A percentile compares a stretch with the other conserved stretches of the same genome.
Evolutionary conservation across 768 basidiomycete species (phyloP).

Genomic region (Boletus huronensis): DNA sequence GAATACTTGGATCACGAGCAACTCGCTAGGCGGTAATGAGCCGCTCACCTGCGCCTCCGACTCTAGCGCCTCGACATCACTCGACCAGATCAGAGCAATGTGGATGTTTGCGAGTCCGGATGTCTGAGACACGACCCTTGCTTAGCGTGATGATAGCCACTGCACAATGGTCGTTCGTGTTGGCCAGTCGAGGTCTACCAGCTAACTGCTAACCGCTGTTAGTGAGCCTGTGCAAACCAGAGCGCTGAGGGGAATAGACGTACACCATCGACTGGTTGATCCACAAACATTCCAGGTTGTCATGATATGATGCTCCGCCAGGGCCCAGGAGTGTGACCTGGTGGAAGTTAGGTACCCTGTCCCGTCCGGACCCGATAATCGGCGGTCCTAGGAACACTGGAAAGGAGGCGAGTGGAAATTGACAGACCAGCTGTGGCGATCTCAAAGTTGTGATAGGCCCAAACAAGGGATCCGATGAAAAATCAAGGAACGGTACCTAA

Average conservation of each 20-base stretch:
- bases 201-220: too few species aligned
- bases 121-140: neutral
- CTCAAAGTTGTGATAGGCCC: neutral
- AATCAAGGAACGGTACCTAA: neutral
- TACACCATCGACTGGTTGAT: neutral
- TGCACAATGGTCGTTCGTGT: too few species aligned
- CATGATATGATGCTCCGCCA: neutral
- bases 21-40: neutral
- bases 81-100: neutral
- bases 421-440: neutral
- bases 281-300: neutral
- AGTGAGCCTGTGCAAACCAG: neutral
- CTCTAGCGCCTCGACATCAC: neutral
- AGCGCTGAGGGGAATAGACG: neutral
- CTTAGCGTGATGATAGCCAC: neutral
- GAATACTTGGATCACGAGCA: too few species aligned
- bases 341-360: neutral
- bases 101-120: neutral
- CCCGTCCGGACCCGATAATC: neutral
- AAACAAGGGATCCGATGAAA: neutral
- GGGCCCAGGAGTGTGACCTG: too few species aligned
- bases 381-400: neutral
- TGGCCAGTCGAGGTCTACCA: neutral
- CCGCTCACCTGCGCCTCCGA: neutral
- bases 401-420: neutral